These are phyloP conservation scores for Aspergillus texensis DNA, from an alignment of 2,329 filamentous ascomycete species.

Conservation along the genomic window DNA sequence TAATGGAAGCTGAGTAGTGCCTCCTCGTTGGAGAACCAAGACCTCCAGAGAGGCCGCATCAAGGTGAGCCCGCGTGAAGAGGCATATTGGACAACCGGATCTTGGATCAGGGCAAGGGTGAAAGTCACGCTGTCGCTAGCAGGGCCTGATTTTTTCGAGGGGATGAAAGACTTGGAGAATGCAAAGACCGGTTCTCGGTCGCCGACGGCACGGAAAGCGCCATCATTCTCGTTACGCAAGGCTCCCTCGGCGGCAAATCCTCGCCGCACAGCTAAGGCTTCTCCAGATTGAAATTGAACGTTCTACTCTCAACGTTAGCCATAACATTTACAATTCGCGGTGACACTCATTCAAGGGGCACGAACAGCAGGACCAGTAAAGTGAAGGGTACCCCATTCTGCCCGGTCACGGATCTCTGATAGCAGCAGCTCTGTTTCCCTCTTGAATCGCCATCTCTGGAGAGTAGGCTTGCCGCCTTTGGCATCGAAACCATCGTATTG, in stretches of 20 bases:
- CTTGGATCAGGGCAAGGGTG: conserved; percentile 75
- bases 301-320: conserved; percentile 41
- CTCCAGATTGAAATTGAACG: conserved; percentile 70
- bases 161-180: conserved; percentile 67
- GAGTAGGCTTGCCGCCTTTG: conserved; percentile 39
- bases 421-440: conserved; percentile 64
- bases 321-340: neutral
- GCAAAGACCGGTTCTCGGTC: conserved; percentile 82
- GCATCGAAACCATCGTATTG: conserved; percentile 54
- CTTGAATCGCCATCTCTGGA: conserved; percentile 49
- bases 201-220: conserved; percentile 69
- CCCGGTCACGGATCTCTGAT: conserved; percentile 71
- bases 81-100: conserved; percentile 78
- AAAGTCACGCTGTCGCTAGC: conserved; percentile 66
- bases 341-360: conserved; percentile 4
- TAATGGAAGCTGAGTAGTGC: conserved; percentile 77
- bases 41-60: conserved; percentile 80
- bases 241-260: conserved; percentile 69
- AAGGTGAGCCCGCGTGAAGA: conserved; percentile 72
- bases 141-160: conserved; percentile 41
- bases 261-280: conserved; percentile 66
- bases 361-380: conserved; percentile 68
- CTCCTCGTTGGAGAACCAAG: conserved; percentile 67
- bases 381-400: conserved; percentile 82
- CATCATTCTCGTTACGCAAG: conserved; percentile 68